Conservation (phyloP, 192 early-diverging fungal genomes). For the Rhizophagus prolifer region DNA sequence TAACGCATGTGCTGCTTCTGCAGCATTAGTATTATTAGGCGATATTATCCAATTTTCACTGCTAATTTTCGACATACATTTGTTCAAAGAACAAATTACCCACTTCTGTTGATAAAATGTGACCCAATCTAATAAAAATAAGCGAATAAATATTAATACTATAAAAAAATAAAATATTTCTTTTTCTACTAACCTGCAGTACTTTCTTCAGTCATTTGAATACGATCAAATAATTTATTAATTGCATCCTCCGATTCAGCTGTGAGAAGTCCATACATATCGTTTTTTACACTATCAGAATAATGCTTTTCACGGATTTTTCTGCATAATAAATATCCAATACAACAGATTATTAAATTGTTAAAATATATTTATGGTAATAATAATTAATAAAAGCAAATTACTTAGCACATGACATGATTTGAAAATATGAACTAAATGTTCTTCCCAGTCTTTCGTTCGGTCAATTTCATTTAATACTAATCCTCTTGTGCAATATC, state of each 20-base stretch:
- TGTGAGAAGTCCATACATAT: neutral
- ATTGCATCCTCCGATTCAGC: neutral
- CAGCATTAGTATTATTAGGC: neutral
- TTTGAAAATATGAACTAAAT: slow-evolving; percentile 1
- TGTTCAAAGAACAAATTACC: neutral
- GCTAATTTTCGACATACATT: neutral
- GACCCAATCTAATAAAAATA: neutral
- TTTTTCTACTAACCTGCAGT: neutral
- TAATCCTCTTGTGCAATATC: too few species aligned
- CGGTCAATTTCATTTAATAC: too few species aligned
- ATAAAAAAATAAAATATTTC: too few species aligned
- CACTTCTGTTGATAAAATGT: neutral
- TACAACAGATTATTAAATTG: neutral
- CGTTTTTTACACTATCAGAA: neutral
- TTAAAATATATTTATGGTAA: neutral
- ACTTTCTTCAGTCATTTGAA: neutral
- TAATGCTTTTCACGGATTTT: neutral
- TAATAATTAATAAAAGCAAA: neutral
- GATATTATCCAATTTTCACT: neutral
- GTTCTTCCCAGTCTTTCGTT: neutral
- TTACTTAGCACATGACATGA: neutral
- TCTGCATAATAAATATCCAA: neutral
- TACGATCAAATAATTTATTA: neutral
- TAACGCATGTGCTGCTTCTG: neutral
- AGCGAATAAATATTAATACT: too few species aligned